phyloP scores from a whole-genome alignment of 2,329 filamentous ascomycete species.

The Cladosporium sp. region DNA sequence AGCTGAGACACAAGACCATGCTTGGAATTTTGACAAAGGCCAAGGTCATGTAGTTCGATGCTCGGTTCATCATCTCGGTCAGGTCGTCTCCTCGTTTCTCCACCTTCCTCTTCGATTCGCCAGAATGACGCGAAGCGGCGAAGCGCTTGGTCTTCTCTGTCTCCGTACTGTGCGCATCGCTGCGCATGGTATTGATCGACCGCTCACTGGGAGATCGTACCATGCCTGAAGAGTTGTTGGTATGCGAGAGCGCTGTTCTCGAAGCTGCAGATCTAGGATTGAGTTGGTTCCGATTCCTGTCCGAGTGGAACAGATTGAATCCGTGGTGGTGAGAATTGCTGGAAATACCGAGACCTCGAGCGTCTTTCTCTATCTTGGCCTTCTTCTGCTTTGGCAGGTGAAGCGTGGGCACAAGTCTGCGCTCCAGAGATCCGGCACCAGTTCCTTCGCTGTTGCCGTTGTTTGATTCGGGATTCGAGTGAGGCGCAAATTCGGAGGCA shows the following conservation, averaged over 20 bases:
- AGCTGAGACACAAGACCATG: conserved; percentile 91
- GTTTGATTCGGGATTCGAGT: not conserved
- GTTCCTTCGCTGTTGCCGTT: conserved; percentile 48
- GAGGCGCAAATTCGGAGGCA: not conserved
- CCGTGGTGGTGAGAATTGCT: conserved; percentile 34
- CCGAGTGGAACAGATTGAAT: conserved; percentile 45
- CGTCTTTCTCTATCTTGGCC: conserved; percentile 27
- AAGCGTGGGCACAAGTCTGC: conserved; percentile 80
- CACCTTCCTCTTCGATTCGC: conserved; percentile 41
- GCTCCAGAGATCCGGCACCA: conserved; percentile 73
- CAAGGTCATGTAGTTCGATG: conserved; percentile 96
- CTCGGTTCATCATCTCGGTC: conserved; percentile 92
- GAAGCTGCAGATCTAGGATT: conserved; percentile 25
- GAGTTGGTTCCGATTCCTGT: conserved; percentile 30
- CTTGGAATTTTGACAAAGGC: conserved; percentile 93
- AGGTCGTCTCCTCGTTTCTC: conserved; percentile 80
- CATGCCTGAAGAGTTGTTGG: conserved; percentile 28
- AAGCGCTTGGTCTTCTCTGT: conserved; percentile 38
- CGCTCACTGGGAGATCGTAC: conserved; percentile 35
- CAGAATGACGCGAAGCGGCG: conserved; percentile 23
- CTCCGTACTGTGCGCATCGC: conserved; percentile 26
- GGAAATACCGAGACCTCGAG: conserved; percentile 35
- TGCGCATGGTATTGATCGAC: conserved; percentile 32
- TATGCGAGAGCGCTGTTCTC: conserved; percentile 28
- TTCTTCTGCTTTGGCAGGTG: conserved; percentile 47